Evolutionary conservation across 352 stramenopile genomes (phyloP), one percentile per base, ranked within the genome.

Genomic region (Globisporangium apiculatum): DNA sequence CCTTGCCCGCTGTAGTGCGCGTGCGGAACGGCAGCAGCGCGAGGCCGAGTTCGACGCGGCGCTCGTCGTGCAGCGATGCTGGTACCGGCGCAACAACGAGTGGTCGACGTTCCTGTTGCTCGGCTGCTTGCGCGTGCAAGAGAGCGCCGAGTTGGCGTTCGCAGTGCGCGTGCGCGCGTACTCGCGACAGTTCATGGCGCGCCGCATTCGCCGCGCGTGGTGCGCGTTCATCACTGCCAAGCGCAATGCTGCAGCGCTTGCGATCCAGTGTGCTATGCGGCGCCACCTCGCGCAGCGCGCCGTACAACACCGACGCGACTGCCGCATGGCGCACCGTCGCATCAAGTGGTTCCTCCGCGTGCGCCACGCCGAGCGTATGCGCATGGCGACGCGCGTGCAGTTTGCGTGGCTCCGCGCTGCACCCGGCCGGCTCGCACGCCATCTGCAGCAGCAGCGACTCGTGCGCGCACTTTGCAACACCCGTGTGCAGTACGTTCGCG

Each of bases 71-170:
- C 84, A 94, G 50, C 78, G 84, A 24, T 77, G 70, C 10, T 94
- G 84, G 84, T 94, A 94, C 52, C 78, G 60, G 10, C 78, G 75
- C 38, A 91, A 90, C 55, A 88, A 89, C 59, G 85, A 94, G 49
- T 91, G 78, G 71, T 91, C 81, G 15, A 93, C 83, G 17, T 93
- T 93, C 56, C 55, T 94, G 12, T 58, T 94, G 12, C 74, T 94
- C 7, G 83, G 83, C 4, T 93, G 83, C 65, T 58, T 94, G 17
- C 76, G 83, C 8, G 76, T 84, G 57, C 76, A 80, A 35, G 79
- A 88, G 55, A 71, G 62, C 10, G 79, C 89, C 17, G 85, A 94
- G n/a, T 56, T 62, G 2, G 52, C 61, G 7, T 87, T 89, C 48
- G 67, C 79, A 11, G 52, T 59, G 0, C 46, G 64, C 2, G 69